Evolutionary conservation across 2,329 filamentous ascomycete species (phyloP).

Genomic region (Colletotrichum gloeosporioides): DNA sequence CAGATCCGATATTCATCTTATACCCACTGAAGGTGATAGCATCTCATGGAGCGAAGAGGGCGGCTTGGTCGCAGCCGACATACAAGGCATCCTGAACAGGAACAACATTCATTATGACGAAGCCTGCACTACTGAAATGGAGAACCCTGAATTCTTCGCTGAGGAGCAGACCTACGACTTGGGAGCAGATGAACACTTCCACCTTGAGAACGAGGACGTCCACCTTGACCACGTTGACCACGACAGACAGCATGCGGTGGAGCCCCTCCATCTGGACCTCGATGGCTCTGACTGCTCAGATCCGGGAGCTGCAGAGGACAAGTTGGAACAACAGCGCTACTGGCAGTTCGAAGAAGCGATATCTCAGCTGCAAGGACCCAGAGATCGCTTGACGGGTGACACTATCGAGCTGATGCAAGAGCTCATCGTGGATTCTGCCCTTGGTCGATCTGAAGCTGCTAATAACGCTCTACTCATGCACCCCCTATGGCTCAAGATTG

Average conservation of each 20-base stretch:
- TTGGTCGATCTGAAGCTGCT: background rate
- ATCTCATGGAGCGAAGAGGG: background rate
- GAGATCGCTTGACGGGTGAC: background rate
- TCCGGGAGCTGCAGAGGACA: background rate
- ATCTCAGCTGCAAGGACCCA: background rate
- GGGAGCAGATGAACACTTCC: background rate
- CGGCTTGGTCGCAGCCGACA: background rate
- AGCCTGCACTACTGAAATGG: background rate
- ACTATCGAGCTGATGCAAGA: background rate
- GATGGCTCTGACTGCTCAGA: background rate
- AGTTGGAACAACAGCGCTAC: background rate
- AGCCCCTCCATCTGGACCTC: background rate
- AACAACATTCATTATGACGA: background rate
- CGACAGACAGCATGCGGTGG: background rate
- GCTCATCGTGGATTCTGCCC: background rate
- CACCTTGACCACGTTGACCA: background rate
- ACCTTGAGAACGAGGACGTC: background rate
- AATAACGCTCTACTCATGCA: background rate
- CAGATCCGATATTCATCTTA: background rate
- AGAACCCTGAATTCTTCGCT: background rate
- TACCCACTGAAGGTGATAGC: background rate
- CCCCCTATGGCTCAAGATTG: constrained; percentile 53
- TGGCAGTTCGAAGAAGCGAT: background rate
- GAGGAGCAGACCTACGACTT: background rate
- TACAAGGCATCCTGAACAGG: background rate